phyloP scores from a whole-genome alignment of 176 grass and related monocot genomes.

The Zizania latifolia region DNA sequence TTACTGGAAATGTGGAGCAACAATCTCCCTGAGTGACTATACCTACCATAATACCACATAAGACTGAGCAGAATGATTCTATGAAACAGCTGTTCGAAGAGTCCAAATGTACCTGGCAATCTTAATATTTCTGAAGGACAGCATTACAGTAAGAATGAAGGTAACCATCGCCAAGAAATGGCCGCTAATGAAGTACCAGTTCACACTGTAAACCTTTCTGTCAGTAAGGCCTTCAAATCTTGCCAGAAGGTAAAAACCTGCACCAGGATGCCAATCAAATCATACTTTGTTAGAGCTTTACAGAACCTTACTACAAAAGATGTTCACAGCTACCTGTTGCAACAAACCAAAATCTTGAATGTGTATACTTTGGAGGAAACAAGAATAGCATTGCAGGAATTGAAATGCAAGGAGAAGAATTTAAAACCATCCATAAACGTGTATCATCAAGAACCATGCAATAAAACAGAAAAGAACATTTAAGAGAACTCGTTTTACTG shows the following conservation, averaged over 20 bases:
- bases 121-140: slow-evolving; percentile 90
- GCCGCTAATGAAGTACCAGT: slow-evolving; percentile 80
- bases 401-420: slow-evolving; percentile 65
- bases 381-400: slow-evolving; percentile 90
- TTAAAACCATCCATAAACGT: slow-evolving; percentile 79
- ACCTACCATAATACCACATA: background rate
- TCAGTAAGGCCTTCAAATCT: slow-evolving; percentile 89
- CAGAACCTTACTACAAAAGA: background rate
- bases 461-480: slow-evolving; percentile 35
- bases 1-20: background rate
- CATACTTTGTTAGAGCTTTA: background rate
- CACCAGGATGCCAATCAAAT: slow-evolving; percentile 14
- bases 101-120: slow-evolving; percentile 67
- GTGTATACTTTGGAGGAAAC: slow-evolving; percentile 86
- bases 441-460: slow-evolving; percentile 91
- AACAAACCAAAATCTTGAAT: slow-evolving; percentile 96
- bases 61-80: background rate
- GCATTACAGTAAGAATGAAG: slow-evolving; percentile 76
- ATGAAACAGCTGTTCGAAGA: slow-evolving; percentile 4
- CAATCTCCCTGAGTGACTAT: background rate
- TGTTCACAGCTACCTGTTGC: slow-evolving; percentile 63
- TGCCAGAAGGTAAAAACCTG: slow-evolving; percentile 88
- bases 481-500: slow-evolving; percentile 22
- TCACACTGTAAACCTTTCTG: slow-evolving; percentile 84
- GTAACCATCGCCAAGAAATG: slow-evolving; percentile 90